Conservation (phyloP, 2,329 filamentous ascomycete species). For the Colletotrichum brevisporum region DNA sequence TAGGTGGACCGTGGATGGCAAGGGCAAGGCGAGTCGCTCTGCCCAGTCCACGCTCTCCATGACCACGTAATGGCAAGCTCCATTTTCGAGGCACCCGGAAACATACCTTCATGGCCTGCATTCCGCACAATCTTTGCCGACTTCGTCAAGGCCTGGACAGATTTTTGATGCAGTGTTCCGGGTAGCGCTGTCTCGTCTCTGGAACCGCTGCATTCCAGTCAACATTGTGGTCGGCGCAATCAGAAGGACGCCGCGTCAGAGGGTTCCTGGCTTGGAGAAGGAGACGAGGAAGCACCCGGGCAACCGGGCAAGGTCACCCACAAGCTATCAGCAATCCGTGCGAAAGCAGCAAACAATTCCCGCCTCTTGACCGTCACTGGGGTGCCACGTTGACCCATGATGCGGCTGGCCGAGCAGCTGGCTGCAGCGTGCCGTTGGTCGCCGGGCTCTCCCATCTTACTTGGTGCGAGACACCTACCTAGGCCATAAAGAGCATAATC, state of each 20-base stretch:
- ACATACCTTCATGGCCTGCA: conserved; percentile 3
- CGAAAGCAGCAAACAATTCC: conserved; percentile 28
- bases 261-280: neutral
- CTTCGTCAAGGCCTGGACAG: conserved; percentile 12
- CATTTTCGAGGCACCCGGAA: conserved; percentile 16
- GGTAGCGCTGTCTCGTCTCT: conserved; percentile 3
- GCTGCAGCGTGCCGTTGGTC: conserved; percentile 29
- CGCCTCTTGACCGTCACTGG: neutral
- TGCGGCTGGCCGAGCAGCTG: conserved; percentile 35
- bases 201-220: conserved; percentile 4
- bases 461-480: neutral
- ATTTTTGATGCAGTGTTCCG: neutral
- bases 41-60: neutral
- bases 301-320: neutral
- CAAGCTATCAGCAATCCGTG: conserved; percentile 7
- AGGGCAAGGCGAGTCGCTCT: too few relatives aligned
- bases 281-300: too few relatives aligned
- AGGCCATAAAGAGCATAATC: neutral
- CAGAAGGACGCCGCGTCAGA: conserved; percentile 7
- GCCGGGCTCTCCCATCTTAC: neutral
- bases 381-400: conserved; percentile 4
- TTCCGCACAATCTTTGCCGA: conserved; percentile 16
- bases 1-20: too few relatives aligned
- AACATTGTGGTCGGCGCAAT: conserved; percentile 8
- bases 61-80: too few relatives aligned